These are phyloP conservation scores for Candida piceae DNA, from an alignment of 805 yeast species.

Conservation along the genomic window DNA sequence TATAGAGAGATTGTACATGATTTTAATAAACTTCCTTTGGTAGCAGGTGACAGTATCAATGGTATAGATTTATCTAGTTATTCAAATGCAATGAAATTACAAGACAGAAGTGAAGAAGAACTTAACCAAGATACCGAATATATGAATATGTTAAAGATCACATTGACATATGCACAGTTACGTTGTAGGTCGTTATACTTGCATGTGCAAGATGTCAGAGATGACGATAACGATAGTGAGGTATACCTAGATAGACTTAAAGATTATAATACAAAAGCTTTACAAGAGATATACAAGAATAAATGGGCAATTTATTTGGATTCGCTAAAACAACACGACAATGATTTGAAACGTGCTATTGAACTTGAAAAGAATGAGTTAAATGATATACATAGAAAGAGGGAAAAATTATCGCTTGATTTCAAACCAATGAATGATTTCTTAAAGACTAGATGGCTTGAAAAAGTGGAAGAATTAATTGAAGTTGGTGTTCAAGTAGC, in stretches of 20 bases:
- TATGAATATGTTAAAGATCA: conserved; percentile 27
- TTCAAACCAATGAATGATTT: conserved; percentile 41
- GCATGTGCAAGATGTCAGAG: not conserved
- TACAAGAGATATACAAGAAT: conserved; percentile 16
- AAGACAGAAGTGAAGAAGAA: conserved; percentile 4
- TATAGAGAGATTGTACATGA: not conserved
- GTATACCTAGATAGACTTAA: too few species aligned
- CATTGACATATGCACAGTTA: conserved; percentile 36
- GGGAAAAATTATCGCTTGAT: too few species aligned
- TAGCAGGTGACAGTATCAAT: conserved; percentile 6
- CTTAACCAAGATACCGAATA: conserved; percentile 10
- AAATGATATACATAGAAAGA: too few species aligned
- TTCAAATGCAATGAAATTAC: conserved; percentile 9
- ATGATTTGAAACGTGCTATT: conserved; percentile 25
- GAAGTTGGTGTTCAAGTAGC: conserved; percentile 35
- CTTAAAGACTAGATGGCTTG: conserved; percentile 46
- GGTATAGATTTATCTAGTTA: conserved; percentile 17
- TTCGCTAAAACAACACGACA: conserved; percentile 26
- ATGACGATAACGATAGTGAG: conserved; percentile 1
- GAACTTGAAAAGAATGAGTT: conserved; percentile 38
- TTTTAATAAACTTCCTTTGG: not conserved
- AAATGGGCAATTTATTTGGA: conserved; percentile 36
- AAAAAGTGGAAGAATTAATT: conserved; percentile 37
- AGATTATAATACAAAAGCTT: conserved; percentile 1
- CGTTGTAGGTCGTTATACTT: conserved; percentile 34